phyloP scores from a whole-genome alignment of 2,329 filamentous ascomycete genomes.

The Sclerotinia borealis region DNA sequence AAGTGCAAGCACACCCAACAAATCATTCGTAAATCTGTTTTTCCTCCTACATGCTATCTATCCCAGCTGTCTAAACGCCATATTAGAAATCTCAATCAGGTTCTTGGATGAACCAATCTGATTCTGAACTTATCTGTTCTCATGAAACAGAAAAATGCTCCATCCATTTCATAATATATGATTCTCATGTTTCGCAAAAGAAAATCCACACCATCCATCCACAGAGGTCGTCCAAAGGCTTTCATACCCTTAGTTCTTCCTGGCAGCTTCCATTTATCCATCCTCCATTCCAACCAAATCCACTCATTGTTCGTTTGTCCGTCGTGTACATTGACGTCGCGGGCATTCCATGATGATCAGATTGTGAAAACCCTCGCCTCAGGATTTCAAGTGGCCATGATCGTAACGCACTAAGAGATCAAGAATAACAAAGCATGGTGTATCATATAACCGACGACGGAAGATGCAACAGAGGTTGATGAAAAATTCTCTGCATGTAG shows the following conservation, averaged over 20 bases:
- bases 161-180: conserved; percentile 1
- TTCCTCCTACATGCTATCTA: conserved; percentile 10
- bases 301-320: not conserved
- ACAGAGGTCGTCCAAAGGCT: conserved; percentile 2
- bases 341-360: not conserved
- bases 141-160: not conserved
- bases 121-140: not conserved
- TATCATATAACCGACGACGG: conserved; percentile 11
- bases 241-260: not conserved
- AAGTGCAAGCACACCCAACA: not conserved
- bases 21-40: not conserved
- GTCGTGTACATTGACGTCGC: not conserved
- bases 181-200: not conserved
- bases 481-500: conserved; percentile 6
- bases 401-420: not conserved
- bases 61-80: conserved; percentile 11
- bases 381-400: not conserved
- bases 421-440: conserved; percentile 4
- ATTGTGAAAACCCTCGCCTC: not conserved
- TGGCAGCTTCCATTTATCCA: not conserved
- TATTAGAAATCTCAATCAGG: conserved; percentile 9
- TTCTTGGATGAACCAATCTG: not conserved
- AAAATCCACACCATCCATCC: not conserved
- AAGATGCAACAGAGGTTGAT: conserved; percentile 11
- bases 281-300: not conserved